phyloP scores from a whole-genome alignment of 2,329 filamentous ascomycete species.

The Colletotrichum tabaci region DNA sequence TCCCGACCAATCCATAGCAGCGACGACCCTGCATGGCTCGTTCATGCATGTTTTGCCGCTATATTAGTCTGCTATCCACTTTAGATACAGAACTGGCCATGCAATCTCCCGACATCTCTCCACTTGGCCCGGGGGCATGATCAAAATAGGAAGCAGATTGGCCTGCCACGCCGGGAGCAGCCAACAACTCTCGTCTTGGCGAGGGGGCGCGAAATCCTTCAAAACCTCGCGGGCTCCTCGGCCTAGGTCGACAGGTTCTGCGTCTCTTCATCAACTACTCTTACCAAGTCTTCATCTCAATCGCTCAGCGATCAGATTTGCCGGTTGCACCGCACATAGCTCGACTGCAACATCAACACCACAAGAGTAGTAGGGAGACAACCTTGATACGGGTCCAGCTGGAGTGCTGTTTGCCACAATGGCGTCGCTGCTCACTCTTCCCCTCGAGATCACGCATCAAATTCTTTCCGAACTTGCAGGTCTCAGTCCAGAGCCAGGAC shows the following conservation, averaged over 20 bases:
- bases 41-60: background rate
- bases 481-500: background rate
- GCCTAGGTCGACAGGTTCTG: background rate
- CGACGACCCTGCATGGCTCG: background rate
- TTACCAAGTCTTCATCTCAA: background rate
- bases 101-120: background rate
- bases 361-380: no score
- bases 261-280: background rate
- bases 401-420: background rate
- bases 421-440: slow-evolving; percentile 26
- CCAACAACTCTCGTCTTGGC: slow-evolving; percentile 18
- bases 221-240: background rate
- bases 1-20: background rate
- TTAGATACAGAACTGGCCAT: background rate
- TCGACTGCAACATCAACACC: background rate
- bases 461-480: slow-evolving; percentile 9
- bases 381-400: background rate
- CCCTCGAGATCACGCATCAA: slow-evolving; percentile 28
- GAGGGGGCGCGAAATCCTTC: slow-evolving; percentile 9
- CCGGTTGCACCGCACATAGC: background rate
- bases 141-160: background rate
- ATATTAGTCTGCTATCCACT: background rate
- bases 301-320: background rate
- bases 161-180: background rate
- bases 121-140: background rate